Base-by-base conservation (phyloP, 192 early-diverging fungal genomes). In the Coemansia sp. region DNA sequence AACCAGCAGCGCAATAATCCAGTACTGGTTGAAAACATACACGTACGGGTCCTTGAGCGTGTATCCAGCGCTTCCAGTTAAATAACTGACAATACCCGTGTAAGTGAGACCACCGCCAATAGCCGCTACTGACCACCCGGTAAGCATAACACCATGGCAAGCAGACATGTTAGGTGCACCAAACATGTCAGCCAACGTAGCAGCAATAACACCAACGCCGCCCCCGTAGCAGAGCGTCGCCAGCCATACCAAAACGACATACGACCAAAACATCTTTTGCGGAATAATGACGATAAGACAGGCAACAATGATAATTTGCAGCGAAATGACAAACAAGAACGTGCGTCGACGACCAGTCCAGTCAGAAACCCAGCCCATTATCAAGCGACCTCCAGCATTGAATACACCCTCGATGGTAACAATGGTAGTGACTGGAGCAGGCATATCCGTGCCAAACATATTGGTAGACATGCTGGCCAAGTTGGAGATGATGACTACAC, bases 161-260 rank as follows among this genome's bases (percentile, higher is more conserved):
- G 84, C 80, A 0, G 85, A 82, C 63, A 87, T 84, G 70, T 91
- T 91, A 20, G 84, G 75, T n/a, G 83, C 80, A n/a, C 86, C 86
- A 67, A 91, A 91, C 83, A 87, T 85, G 56, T 91, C 89, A 11
- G 86, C 81, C 28, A 91, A 61, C 61, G 86, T 87, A 7, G 87
- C 86, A 1, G 87, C 86, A 54, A 91, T 87, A 57, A 86, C 80
- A 20, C 87, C 86, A 35, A 91, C 88, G 8, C 89, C 89, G 16
- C 83, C 86, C 18, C 89, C 89, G 52, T 89, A 91, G 71, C 83
- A 87, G 6, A 83, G 57, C 0, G 86, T 85, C 26, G 87, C 81
- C 40, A 82, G 35, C 81, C 85, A 88, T 51, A 84, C 79, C 8
- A 81, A 66, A 18, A 83, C 51, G 16, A 88, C 68, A 70, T 83